phyloP scores from a whole-genome alignment of 805 yeast genomes.

The Cyberlindnera lachancei region DNA sequence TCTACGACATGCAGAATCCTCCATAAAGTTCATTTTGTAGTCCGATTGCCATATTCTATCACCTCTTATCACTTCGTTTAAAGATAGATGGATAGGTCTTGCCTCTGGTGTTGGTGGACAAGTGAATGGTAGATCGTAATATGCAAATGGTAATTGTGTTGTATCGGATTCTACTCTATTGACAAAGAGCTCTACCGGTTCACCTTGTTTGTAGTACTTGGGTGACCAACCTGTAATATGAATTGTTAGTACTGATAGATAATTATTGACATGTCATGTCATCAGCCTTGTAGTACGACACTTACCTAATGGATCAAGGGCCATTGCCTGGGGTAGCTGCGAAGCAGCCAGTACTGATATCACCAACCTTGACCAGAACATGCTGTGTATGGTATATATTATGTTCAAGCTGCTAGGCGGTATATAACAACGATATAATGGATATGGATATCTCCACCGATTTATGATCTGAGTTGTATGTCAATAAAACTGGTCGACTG shows the following conservation, averaged over 20 bases:
- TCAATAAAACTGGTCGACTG: no score
- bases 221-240: slow-evolving; percentile 32
- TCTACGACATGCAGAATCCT: slow-evolving; percentile 58
- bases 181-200: slow-evolving; percentile 59
- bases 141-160: slow-evolving; percentile 71
- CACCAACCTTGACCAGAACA: slow-evolving; percentile 8
- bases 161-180: slow-evolving; percentile 73
- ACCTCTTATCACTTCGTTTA: slow-evolving; percentile 75
- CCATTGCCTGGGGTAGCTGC: slow-evolving; percentile 6
- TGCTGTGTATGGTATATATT: neutral
- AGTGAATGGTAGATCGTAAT: slow-evolving; percentile 71
- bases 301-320: slow-evolving; percentile 21
- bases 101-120: slow-evolving; percentile 56
- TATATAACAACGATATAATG: no score
- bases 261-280: no score
- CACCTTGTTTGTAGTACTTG: slow-evolving; percentile 38
- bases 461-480: no score
- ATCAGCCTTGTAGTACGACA: no score
- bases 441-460: no score
- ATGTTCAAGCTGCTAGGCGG: no score
- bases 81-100: slow-evolving; percentile 58
- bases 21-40: slow-evolving; percentile 53
- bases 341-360: slow-evolving; percentile 1
- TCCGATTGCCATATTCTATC: slow-evolving; percentile 75
- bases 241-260: slow-evolving; percentile 5